phyloP scores from a whole-genome alignment of 2,329 filamentous ascomycete species.

The Colletotrichum spaethianum region DNA sequence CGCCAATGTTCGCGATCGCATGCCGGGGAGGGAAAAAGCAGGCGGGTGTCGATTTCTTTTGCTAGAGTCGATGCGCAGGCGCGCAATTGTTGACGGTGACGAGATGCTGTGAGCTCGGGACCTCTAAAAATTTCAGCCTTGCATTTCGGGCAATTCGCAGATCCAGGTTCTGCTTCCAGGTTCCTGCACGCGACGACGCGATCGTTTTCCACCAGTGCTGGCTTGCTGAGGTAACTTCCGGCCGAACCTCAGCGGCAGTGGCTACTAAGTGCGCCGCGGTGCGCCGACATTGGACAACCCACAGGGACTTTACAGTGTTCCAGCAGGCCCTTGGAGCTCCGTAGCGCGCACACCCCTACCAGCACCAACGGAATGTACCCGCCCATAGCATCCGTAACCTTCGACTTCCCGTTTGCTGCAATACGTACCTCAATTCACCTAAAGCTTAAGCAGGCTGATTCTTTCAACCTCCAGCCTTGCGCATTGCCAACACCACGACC shows the following conservation, averaged over 20 bases:
- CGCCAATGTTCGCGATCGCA: conserved; percentile 24
- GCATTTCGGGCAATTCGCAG: conserved; percentile 40
- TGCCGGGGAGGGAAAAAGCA: neutral
- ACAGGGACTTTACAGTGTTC: neutral
- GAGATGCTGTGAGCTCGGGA: conserved; percentile 23
- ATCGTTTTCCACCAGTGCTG: neutral
- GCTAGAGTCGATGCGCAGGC: conserved; percentile 49
- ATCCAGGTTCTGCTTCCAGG: conserved; percentile 5
- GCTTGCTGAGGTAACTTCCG: conserved; percentile 1
- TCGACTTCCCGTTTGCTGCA: conserved; percentile 1
- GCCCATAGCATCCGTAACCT: neutral
- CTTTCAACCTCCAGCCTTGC: conserved; percentile 13
- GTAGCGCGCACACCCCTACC: neutral
- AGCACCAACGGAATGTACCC: neutral
- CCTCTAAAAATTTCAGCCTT: conserved; percentile 53
- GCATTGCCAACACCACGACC: neutral
- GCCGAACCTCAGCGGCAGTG: neutral
- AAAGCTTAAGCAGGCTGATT: conserved; percentile 18
- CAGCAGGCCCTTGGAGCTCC: neutral
- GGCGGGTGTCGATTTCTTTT: conserved; percentile 5
- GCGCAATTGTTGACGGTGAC: conserved; percentile 30
- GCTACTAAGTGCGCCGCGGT: neutral
- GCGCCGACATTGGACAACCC: neutral
- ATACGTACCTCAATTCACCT: conserved; percentile 8
- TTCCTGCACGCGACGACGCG: conserved; percentile 30